Base-by-base conservation (phyloP, 345 rosid species). In the Populus deltoides region DNA sequence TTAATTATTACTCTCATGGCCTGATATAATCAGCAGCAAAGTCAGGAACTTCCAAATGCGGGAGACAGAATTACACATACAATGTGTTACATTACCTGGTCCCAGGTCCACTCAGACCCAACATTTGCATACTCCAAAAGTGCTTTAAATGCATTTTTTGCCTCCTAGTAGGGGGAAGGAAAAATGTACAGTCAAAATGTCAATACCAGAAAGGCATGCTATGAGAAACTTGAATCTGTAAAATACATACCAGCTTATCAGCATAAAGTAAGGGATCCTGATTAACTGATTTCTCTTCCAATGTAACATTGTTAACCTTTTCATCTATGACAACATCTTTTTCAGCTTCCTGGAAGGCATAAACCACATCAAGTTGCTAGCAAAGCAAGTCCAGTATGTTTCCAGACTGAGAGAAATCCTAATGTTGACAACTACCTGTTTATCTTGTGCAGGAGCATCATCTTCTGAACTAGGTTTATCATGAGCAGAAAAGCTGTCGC, bases 21-120 rank as follows among this genome's bases (percentile, higher is more conserved):
- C 98, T 93, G 87, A 72, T 36, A 76, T 68, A 80, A 65, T 65
- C 65, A 83, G 73, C 49, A 81, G 25, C 75, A 80, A 67, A 67
- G 45, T 84, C 62, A 88, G 75, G 70, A 55, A 72, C 70, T 59
- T 79, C 55, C 41, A 68, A 66, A 66, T 55, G 33, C 72, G 67
- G 53, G 72, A 72, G 66, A 73, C 43, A 66, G 20, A 73, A 62
- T 69, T 79, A 8, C 33, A 67, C 47, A 72, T 22, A 29, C 38
- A 16, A 67, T 41, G 9, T 68, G 80, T 38, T 80, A 73, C 73
- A 85, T 22, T 82, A 94, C 99, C 92, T 93, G 99, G 77, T 96
- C 99, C 99, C 99, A 96, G 62, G 94, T 89, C 97, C 97, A 96
- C 88, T 92, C 97, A 83, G 93, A 83, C 75, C 92, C 90, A 82